Percentiles rank a stretch among this genome's conserved stretches.
phyloP scores from a whole-genome alignment of 345 rosid species.

The Mangifera indica region DNA sequence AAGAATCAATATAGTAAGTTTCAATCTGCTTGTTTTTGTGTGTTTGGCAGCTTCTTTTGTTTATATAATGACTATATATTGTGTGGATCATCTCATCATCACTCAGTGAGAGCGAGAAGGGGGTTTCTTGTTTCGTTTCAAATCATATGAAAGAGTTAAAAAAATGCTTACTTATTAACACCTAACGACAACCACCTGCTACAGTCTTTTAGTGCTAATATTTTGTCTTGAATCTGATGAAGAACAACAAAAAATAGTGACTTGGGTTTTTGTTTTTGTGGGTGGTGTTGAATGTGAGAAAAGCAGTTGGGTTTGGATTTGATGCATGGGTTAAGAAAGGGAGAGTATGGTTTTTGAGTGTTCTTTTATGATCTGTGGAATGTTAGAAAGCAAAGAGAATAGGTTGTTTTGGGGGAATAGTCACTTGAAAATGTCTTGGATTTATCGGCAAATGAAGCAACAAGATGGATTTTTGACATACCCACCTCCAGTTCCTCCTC shows the following conservation, averaged over 20 bases:
- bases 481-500: constrained; percentile 44
- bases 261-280: constrained; percentile 13
- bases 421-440: constrained; percentile 53
- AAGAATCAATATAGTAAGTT: constrained; percentile 28
- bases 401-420: constrained; percentile 32
- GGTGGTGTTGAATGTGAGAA: too few species aligned
- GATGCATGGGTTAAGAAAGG: not conserved
- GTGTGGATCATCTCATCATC: constrained; percentile 1
- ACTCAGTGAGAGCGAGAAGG: constrained; percentile 12
- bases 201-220: not conserved
- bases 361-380: constrained; percentile 31
- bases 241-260: not conserved
- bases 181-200: constrained; percentile 6
- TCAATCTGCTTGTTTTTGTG: constrained; percentile 20
- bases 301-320: not conserved
- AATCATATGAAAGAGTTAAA: constrained; percentile 5
- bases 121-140: not conserved
- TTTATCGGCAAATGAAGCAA: constrained; percentile 46
- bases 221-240: constrained; percentile 14
- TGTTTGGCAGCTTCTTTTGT: constrained; percentile 27
- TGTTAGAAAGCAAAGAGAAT: constrained; percentile 32
- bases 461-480: constrained; percentile 52
- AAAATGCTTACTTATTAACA: not conserved
- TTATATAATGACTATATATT: constrained; percentile 14
- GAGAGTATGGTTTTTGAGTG: constrained; percentile 26